These are phyloP conservation scores for Eutypa lata DNA, from an alignment of 2,329 filamentous ascomycete species.

Conservation along the genomic window DNA sequence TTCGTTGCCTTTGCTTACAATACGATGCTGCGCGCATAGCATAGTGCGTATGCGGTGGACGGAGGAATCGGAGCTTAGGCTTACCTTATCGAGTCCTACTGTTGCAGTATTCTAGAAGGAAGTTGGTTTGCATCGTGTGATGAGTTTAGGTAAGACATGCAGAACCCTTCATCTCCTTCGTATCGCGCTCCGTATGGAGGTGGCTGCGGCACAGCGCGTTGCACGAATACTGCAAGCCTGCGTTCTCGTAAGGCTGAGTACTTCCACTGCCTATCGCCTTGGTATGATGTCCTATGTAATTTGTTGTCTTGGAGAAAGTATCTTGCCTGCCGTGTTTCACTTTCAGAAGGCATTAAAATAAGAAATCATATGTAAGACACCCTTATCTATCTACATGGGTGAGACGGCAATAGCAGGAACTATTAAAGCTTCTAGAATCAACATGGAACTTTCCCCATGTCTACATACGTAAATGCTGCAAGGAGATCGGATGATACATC, in stretches of 20 bases:
- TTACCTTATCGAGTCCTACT: not conserved
- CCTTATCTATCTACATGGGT: not conserved
- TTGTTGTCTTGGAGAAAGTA: not conserved
- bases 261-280: not conserved
- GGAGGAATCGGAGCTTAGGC: not conserved
- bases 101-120: not conserved
- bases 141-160: conserved; percentile 13
- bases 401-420: too few relatives aligned
- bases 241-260: conserved; percentile 20
- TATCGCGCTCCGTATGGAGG: conserved; percentile 11
- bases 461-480: too few relatives aligned
- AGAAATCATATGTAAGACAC: too few relatives aligned
- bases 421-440: not conserved
- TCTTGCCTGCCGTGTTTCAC: not conserved
- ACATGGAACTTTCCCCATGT: not conserved
- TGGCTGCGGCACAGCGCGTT: conserved; percentile 15
- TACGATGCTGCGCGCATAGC: too few relatives aligned
- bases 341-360: not conserved
- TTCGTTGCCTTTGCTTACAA: too few relatives aligned
- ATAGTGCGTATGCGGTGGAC: too few relatives aligned
- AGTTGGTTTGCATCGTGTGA: conserved; percentile 3
- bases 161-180: conserved; percentile 10
- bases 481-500: too few relatives aligned
- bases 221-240: conserved; percentile 4
- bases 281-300: not conserved